Evolutionary conservation across 257 asterid genomes (phyloP).

Genomic region (Thymus mandschuricus): DNA sequence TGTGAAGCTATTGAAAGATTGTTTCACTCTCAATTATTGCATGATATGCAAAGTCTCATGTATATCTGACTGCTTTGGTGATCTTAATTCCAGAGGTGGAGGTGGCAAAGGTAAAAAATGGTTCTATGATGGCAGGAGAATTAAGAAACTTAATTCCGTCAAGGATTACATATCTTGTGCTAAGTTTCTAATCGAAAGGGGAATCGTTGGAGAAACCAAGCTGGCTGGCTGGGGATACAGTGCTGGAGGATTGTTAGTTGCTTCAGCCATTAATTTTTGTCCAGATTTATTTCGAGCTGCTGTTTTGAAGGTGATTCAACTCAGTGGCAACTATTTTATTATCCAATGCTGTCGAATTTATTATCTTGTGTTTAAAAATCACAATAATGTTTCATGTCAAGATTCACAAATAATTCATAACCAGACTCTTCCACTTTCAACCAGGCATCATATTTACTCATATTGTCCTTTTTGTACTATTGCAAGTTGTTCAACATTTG

Average conservation of each 20-base stretch:
- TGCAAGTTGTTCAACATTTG: conserved; percentile 19
- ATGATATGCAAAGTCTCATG: conserved; percentile 8
- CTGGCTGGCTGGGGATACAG: conserved; percentile 99
- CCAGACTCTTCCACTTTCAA: conserved; percentile 10
- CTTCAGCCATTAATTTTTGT: conserved; percentile 79
- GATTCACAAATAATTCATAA: neutral
- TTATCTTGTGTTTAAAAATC: neutral
- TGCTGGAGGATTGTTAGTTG: conserved; percentile 94
- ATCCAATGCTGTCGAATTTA: neutral
- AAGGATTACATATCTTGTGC: conserved; percentile 84
- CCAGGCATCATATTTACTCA: neutral
- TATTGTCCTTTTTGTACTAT: neutral
- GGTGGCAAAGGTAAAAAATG: conserved; percentile 86
- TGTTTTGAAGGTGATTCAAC: conserved; percentile 67
- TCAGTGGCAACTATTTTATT: neutral
- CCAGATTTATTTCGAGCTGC: conserved; percentile 91
- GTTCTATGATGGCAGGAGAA: conserved; percentile 78
- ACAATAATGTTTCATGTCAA: conserved; percentile 7
- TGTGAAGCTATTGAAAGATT: neutral
- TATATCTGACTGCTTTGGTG: conserved; percentile 25
- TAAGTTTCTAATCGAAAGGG: conserved; percentile 69
- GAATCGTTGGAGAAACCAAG: conserved; percentile 71
- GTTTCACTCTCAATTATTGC: neutral
- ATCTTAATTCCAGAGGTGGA: conserved; percentile 78
- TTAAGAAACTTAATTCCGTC: conserved; percentile 71